Evolutionary conservation across 352 stramenopile genomes (phyloP), one percentile per base, ranked within the genome.

Genomic region (Blastocystis hominis): DNA sequence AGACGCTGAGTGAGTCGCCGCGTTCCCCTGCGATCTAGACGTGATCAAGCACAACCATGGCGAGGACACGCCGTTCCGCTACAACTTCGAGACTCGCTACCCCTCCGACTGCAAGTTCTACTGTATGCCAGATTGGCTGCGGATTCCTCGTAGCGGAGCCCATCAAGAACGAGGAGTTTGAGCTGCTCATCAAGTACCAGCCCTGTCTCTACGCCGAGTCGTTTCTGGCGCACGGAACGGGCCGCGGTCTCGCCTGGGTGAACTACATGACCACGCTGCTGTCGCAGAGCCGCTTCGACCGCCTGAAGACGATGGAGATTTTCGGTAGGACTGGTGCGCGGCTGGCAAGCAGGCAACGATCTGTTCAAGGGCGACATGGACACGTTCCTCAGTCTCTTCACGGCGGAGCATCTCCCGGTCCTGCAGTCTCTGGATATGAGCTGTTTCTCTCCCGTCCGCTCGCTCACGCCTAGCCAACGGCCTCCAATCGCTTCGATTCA

Each of bases 21-120:
- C 38, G 13, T 34, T 20, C 17, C 9, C 36, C 1, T 15, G 17
- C 9, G n/a, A 80, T 20, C 2, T 64, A 80, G 70, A 80, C 42
- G 70, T 80, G 44, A 62, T 80, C 36, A 80, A 61, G 6, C 70
- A 80, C 70, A 80, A 80, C 50, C 70, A 80, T n/a, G 50, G 50
- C 44, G 44, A 62, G 17, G 70, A 80, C 55, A 80, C 70, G 3
- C 70, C 70, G 15, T 80, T 80, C 55, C 70, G 70, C n/a, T 80
- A 80, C 70, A 80, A 80, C 36, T 80, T 80, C 53, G 70, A 80
- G 30, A 17, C 30, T 24, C 70, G 70, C n/a, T 80, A 80, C 55
- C 70, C 70, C 55, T 30, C 46, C 10, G 50, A 80, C n/a, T 80
- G 70, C 44, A 30, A 61, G 40, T 80, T 80, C 70, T 80, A 80